Base-by-base conservation (phyloP, 768 basidiomycete genomes). In the Amanita rimosa region DNA sequence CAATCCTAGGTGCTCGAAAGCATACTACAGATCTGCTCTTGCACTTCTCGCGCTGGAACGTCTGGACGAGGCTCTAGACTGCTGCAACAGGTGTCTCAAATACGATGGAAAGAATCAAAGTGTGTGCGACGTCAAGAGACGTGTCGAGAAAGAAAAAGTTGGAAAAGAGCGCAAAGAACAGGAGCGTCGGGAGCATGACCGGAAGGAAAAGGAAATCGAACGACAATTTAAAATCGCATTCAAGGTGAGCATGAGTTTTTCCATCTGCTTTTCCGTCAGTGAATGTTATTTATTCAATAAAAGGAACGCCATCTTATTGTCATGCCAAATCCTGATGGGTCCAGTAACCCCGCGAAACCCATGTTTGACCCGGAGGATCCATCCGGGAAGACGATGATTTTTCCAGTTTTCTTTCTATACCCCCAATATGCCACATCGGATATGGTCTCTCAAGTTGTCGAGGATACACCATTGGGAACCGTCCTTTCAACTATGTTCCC, bases 361-460 rank as follows among this genome's bases (percentile, higher is more conserved):
- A 74, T 76, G 48, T 84, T 85, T 57, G 82, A 85, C 58, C 60
- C 74, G 2, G 79, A 83, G 52, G 85, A 82, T 64, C 60, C 77
- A 49, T 67, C 78, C 49, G 54, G 72, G 55, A 60, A 63, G 52
- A 81, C 79, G 0, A 73, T 95, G 10, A 64, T 95, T 53, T 62
- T 96, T 60, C 95, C 96, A 2, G 83, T 85, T 36, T 89, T 96
- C 70, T 85, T 98, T 65, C 73, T 97, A 52, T 96, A 97, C 64
- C 96, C 96, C 5, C 83, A 91, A 61, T 73, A 92, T 54, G 78
- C 83, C 9, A 90, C 80, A 4, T 90, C 94, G 24, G 96, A 99
- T 64, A 74, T 94, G 50, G 85, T 97, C 54, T 72, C 85, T 11
- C 74, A 83, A 44, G 97, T 95, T 64, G 72, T 80, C 54, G 94